Base-by-base conservation (phyloP, 2,329 filamentous ascomycete genomes). In the Fusarium secorum region DNA sequence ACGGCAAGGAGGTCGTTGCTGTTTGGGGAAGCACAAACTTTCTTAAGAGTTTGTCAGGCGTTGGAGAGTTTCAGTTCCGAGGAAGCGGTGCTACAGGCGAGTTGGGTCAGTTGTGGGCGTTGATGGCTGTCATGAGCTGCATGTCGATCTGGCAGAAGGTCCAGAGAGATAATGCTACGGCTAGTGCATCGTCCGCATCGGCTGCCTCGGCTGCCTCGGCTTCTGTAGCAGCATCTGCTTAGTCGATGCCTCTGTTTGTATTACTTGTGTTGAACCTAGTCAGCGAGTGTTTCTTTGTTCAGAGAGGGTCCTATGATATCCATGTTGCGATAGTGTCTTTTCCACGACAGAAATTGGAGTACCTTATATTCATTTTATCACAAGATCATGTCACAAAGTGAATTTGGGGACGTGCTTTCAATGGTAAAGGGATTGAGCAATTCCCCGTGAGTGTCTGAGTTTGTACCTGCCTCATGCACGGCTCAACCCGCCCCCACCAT, bases 91-190 rank as follows among this genome's bases (percentile, higher is more conserved):
- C 72, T 7, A 71, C 72, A 17, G 75, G 74, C 24, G 75, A 77
- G 64, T 53, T 77, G 42, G 75, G 75, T 1, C 57, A 66, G 2
- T 48, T 64, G 5, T 77, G 75, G 75, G 53, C 52, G 11, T 33
- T 77, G 33, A 77, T 76, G 74, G 70, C 65, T 13, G 45, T 77
- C 28, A 75, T 75, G 73, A 77, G 74, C n/a, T 72, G 63, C 10
- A 62, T 76, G 69, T 71, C 69, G 7, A 73, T 76, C 26, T 76
- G 73, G 69, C 60, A 74, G 22, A 66, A 60, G 53, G 44, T 46
- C 2, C 63, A 53, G 46, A 59, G 72, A 39, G 59, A 68, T 22
- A 54, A 55, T 44, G 62, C 53, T 24, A 64, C 28, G 6, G 14
- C 14, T 33, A 5, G 32, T 15, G 28, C 24, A 24, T 24, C 24